These are phyloP conservation scores for Nissolia schottii DNA, from an alignment of 306 rosid species.

Conservation along the genomic window DNA sequence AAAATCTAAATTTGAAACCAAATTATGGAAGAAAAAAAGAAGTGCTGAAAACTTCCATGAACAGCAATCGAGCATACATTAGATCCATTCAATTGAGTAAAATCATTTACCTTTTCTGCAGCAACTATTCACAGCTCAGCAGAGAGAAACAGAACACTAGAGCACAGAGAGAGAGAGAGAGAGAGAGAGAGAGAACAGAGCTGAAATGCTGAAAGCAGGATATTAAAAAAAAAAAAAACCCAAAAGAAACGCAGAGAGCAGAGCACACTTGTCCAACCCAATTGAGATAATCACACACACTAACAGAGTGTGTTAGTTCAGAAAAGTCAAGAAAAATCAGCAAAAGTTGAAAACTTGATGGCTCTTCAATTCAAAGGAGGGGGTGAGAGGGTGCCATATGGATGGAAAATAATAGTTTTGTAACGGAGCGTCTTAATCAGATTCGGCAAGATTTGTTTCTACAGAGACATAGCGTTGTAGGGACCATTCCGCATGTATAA, in stretches of 20 bases:
- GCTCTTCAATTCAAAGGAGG: background rate
- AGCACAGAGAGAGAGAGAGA: too few species aligned
- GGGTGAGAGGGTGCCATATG: too few species aligned
- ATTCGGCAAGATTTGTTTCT: conserved; percentile 2
- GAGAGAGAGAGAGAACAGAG: background rate
- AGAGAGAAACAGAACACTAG: background rate
- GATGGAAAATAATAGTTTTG: background rate
- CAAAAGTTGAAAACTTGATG: conserved; percentile 28
- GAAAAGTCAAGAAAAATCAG: conserved; percentile 23
- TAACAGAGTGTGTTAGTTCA: background rate
- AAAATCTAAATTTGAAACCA: background rate
- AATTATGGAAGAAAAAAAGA: background rate
- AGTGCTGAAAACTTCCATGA: background rate
- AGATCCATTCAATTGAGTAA: conserved; percentile 7
- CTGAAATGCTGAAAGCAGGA: background rate
- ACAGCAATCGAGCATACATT: background rate
- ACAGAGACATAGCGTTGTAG: background rate
- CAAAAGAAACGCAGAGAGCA: background rate
- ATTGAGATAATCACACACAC: background rate
- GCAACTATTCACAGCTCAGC: conserved; percentile 14
- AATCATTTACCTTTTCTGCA: conserved; percentile 31
- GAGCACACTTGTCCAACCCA: background rate
- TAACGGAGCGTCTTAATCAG: background rate
- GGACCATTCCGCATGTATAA: background rate
- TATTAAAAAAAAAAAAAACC: too few species aligned